Conservation (phyloP, 805 yeast species). For the Ogataea pini region DNA sequence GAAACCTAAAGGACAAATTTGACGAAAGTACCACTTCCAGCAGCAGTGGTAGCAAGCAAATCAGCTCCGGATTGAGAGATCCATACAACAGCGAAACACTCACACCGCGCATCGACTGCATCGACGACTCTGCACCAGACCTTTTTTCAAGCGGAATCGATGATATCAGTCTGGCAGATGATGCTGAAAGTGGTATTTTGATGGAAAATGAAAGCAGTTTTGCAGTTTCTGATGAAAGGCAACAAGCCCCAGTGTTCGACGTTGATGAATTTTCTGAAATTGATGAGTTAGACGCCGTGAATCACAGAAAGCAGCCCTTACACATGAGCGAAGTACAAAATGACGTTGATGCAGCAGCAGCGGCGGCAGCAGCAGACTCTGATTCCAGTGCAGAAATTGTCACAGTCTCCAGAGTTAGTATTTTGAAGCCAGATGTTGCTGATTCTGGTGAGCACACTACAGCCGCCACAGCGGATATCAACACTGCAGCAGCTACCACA, state of each 20-base stretch:
- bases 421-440: not conserved
- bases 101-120: constrained; percentile 19
- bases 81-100: not conserved
- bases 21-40: not conserved
- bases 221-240: not conserved
- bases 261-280: not conserved
- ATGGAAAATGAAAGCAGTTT: constrained; percentile 1
- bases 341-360: not conserved
- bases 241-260: not conserved
- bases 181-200: constrained; percentile 4
- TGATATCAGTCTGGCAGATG: constrained; percentile 5
- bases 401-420: constrained; percentile 13
- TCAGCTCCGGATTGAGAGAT: not conserved
- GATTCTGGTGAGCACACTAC: not conserved
- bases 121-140: constrained; percentile 9
- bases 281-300: constrained; percentile 7
- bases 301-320: not conserved
- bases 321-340: not conserved
- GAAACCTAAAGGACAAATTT: constrained; percentile 15
- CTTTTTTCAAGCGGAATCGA: constrained; percentile 11
- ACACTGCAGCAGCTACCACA: not conserved
- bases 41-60: not conserved
- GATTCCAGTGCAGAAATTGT: constrained; percentile 24
- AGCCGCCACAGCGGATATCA: not conserved
- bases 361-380: constrained; percentile 13